These are phyloP conservation scores for Nitzschia sp. DNA, from an alignment of 108 stramenopile genomes.

Conservation along the genomic window DNA sequence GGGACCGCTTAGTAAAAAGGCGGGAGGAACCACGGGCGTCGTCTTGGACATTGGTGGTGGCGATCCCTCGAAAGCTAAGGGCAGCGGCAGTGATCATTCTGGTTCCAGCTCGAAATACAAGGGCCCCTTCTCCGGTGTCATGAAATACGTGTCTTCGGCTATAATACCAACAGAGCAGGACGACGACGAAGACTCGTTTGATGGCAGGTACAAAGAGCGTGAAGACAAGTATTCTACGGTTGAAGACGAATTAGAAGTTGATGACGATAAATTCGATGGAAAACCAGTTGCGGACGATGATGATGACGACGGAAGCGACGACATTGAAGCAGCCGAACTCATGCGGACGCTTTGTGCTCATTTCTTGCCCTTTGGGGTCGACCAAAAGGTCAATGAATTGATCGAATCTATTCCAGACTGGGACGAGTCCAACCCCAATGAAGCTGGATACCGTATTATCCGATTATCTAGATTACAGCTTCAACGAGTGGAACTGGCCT, in stretches of 20 bases:
- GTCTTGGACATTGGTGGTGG: slow-evolving; percentile 54
- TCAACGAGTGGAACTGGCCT: slow-evolving; percentile 64
- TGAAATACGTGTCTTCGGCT: slow-evolving; percentile 23
- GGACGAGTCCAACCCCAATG: slow-evolving; percentile 81
- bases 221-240: background rate
- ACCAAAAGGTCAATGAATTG: slow-evolving; percentile 27
- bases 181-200: slow-evolving; percentile 2
- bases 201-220: background rate
- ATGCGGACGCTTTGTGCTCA: slow-evolving; percentile 82
- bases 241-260: slow-evolving; percentile 4
- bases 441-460: slow-evolving; percentile 77
- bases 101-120: slow-evolving; percentile 11
- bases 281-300: background rate
- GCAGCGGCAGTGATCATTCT: background rate
- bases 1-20: slow-evolving; percentile 66
- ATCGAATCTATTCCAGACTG: slow-evolving; percentile 47
- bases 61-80: background rate
- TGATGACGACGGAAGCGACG: slow-evolving; percentile 12
- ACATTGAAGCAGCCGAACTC: slow-evolving; percentile 51
- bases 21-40: slow-evolving; percentile 77
- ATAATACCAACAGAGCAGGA: background rate
- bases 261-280: background rate
- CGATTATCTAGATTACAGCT: slow-evolving; percentile 63
- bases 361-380: slow-evolving; percentile 63
- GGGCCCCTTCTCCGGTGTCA: slow-evolving; percentile 12